A percentile compares a stretch with the other conserved stretches of the same genome.
These are phyloP conservation scores for Boletus sp. DNA, from an alignment of 768 basidiomycete species.

Conservation along the genomic window DNA sequence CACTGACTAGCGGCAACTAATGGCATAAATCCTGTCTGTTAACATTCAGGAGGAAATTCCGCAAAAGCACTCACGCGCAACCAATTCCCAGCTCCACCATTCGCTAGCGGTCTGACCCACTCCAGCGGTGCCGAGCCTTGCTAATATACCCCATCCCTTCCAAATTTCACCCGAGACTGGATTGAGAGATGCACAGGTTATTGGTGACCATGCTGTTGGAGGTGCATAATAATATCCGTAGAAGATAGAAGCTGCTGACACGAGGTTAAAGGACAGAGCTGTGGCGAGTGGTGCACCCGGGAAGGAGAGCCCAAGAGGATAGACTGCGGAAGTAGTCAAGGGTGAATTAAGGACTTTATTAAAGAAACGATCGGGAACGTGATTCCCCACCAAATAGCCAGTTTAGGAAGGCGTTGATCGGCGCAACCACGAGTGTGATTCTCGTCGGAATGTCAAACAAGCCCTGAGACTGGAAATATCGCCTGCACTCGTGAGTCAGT, in stretches of 20 bases:
- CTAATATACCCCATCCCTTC: constrained; percentile 62
- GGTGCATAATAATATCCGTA: constrained; percentile 65
- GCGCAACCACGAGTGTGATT: constrained; percentile 79
- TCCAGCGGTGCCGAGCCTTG: constrained; percentile 79
- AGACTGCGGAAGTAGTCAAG: constrained; percentile 16
- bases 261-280: constrained; percentile 85
- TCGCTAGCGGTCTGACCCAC: constrained; percentile 81
- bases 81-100: constrained; percentile 97
- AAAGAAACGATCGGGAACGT: not conserved
- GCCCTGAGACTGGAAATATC: constrained; percentile 78
- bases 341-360: not conserved
- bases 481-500: constrained; percentile 22
- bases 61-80: constrained; percentile 42
- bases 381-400: constrained; percentile 70
- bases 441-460: constrained; percentile 84
- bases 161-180: constrained; percentile 67
- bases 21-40: not conserved
- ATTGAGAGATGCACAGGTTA: constrained; percentile 19
- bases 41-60: not conserved
- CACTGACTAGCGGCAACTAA: constrained; percentile 56
- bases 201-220: constrained; percentile 71
- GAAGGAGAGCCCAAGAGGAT: constrained; percentile 77
- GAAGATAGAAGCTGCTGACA: constrained; percentile 56
- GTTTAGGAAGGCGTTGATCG: constrained; percentile 80
- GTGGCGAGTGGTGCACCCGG: constrained; percentile 92